Base-by-base conservation (phyloP, 202 grass and related monocot species). In the Schoenoplectus tabernaemontani region DNA sequence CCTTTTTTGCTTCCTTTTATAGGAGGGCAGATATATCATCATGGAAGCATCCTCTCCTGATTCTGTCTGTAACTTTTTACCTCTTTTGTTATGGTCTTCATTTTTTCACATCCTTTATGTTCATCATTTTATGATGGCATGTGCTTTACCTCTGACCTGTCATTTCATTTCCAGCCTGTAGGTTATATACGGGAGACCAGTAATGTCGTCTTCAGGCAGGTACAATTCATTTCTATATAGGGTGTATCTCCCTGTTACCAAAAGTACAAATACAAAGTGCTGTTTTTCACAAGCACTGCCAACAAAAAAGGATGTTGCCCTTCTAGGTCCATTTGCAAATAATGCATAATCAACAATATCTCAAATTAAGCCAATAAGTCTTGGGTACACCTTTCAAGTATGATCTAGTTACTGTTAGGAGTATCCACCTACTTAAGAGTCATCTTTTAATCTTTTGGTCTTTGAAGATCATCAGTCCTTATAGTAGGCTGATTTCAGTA, bases 11-110 rank as follows among this genome's bases (percentile, higher is more conserved):
- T 42, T 83, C 60, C 2, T 68, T 46, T 82, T 89, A 74, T 81
- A 98, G 95, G 95, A 98, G 68, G 95, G 88, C 69, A 87, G 89
- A 81, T 98, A 95, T 87, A 78, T 95, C 57, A 92, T 98, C 80
- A 77, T 98, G 85, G 95, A 98, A 81, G 78, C 91, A 51, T 85
- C 76, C 65, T 83, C 75, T 87, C 90, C 89, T 51, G 68, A 84
- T 70, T 90, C 88, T 76, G 95, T 94, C 82, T 81, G 89, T 95
- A 79, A 53, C 66, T 67, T 36, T 5, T 66, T 7, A 30, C 77
- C 72, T 62, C 56, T 58, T 87, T 42, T 61, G 58, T 41, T 33
- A 20, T 26, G 15, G 13, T 60, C 33, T 73, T 74, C 10, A 0
- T n/a, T 54, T 51, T 70, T 43, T 81, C 56, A 76, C 24, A 72